A percentile compares a stretch with the other conserved stretches of the same genome.
phyloP scores from a whole-genome alignment of 148 eudicot genomes.

The Amaranthus palmeri region DNA sequence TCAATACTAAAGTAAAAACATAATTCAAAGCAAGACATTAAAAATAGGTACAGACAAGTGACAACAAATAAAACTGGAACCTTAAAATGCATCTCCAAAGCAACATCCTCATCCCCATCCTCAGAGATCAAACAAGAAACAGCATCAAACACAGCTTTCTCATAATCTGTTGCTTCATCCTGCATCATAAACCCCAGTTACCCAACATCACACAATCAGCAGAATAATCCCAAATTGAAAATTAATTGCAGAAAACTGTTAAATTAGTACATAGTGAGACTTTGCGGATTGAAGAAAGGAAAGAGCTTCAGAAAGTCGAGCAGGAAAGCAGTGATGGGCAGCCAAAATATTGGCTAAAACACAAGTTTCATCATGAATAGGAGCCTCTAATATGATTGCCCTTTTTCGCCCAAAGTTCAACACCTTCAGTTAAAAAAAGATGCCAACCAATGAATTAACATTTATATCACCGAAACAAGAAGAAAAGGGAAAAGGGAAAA shows the following conservation, averaged over 20 bases:
- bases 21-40: neutral
- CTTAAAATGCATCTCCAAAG: conserved; percentile 63
- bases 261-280: conserved; percentile 38
- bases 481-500: neutral
- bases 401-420: conserved; percentile 66
- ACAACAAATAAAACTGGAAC: conserved; percentile 27
- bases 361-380: conserved; percentile 55
- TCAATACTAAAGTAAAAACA: neutral
- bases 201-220: neutral
- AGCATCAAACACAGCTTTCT: conserved; percentile 70
- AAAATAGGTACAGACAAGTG: neutral
- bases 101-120: conserved; percentile 70
- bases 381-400: conserved; percentile 65
- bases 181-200: conserved; percentile 26
- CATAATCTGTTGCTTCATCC: conserved; percentile 70
- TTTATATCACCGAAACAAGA: neutral
- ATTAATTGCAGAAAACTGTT: conserved; percentile 9
- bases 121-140: conserved; percentile 54
- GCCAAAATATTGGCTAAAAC: conserved; percentile 75
- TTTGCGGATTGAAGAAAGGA: conserved; percentile 54
- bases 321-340: conserved; percentile 42
- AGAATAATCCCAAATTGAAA: conserved; percentile 1
- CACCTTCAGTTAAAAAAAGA: conserved; percentile 36
- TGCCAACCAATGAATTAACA: neutral
- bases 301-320: conserved; percentile 37